A percentile compares a stretch with the other conserved stretches of the same genome.
These are phyloP conservation scores for Pythium oligandrum DNA, from an alignment of 352 stramenopile species.

Conservation along the genomic window DNA sequence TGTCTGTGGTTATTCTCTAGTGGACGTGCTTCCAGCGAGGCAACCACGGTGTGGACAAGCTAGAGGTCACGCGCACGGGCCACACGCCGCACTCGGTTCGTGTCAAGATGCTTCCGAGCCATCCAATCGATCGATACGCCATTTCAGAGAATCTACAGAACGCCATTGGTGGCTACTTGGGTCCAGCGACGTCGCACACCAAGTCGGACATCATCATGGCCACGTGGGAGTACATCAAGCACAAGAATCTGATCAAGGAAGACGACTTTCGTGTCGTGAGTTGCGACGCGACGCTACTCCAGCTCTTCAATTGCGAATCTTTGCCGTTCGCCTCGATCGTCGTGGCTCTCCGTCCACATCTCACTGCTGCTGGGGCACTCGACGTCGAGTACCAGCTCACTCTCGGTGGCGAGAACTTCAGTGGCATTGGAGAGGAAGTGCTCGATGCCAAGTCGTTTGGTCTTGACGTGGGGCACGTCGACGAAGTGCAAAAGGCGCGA, in stretches of 20 bases:
- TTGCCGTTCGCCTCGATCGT: slow-evolving; percentile 69
- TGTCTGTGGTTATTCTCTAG: slow-evolving; percentile 15
- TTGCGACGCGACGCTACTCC: slow-evolving; percentile 44
- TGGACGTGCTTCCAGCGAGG: slow-evolving; percentile 79
- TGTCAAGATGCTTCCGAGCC: slow-evolving; percentile 58
- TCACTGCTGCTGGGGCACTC: slow-evolving; percentile 46
- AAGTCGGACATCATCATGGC: slow-evolving; percentile 75
- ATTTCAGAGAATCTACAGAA: slow-evolving; percentile 41
- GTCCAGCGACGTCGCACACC: slow-evolving; percentile 39
- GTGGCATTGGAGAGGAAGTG: slow-evolving; percentile 12
- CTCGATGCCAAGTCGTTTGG: slow-evolving; percentile 53
- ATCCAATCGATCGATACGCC: slow-evolving; percentile 51
- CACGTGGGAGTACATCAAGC: slow-evolving; percentile 77
- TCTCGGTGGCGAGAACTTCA: slow-evolving; percentile 20
- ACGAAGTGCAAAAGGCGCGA: slow-evolving; percentile 35
- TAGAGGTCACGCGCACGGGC: slow-evolving; percentile 50
- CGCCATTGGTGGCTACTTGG: slow-evolving; percentile 37
- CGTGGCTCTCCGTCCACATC: slow-evolving; percentile 57
- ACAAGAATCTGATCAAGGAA: slow-evolving; percentile 70
- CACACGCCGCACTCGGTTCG: slow-evolving; percentile 51
- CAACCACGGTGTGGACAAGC: slow-evolving; percentile 49
- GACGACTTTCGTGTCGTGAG: slow-evolving; percentile 71
- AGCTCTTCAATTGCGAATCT: slow-evolving; percentile 62
- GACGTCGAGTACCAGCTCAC: slow-evolving; percentile 61
- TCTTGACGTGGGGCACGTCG: slow-evolving; percentile 53